Evolutionary conservation across 768 basidiomycete genomes (phyloP).

Genomic region (Agaricus subrufescens): DNA sequence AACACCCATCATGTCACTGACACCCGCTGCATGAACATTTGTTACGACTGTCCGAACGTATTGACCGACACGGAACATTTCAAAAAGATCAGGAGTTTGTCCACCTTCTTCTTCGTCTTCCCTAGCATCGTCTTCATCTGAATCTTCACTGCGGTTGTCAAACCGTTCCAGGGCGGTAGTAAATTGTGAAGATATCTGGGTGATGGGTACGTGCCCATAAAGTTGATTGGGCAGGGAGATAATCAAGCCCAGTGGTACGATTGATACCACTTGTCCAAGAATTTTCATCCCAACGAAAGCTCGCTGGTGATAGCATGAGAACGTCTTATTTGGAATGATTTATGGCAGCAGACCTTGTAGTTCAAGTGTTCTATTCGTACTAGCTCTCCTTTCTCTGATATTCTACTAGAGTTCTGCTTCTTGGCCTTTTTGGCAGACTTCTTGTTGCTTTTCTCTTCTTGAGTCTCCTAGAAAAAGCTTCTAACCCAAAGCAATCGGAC

Average conservation of each 20-base stretch:
- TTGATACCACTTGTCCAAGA: conserved; percentile 78
- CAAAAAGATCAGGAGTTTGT: conserved; percentile 61
- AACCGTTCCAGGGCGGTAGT: conserved; percentile 66
- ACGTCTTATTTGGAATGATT: background rate
- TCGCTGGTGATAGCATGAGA: conserved; percentile 44
- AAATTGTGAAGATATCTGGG: conserved; percentile 78
- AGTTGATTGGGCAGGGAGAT: conserved; percentile 96
- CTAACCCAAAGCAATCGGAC: background rate
- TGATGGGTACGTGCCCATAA: conserved; percentile 90
- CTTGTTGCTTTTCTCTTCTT: conserved; percentile 37
- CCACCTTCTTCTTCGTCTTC: conserved; percentile 41
- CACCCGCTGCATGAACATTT: conserved; percentile 62
- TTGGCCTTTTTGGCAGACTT: conserved; percentile 42
- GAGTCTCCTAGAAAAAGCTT: conserved; percentile 8
- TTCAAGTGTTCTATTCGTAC: conserved; percentile 88
- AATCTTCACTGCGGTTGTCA: conserved; percentile 46
- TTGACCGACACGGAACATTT: conserved; percentile 81
- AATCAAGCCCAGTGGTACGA: conserved; percentile 86
- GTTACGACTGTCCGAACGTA: conserved; percentile 79
- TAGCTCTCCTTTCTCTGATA: conserved; percentile 40
- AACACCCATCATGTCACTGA: conserved; percentile 51
- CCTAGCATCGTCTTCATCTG: conserved; percentile 37
- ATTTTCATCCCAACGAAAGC: conserved; percentile 81
- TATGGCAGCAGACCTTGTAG: conserved; percentile 63
- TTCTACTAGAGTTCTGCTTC: conserved; percentile 37